Evolutionary conservation across 257 asterid species (phyloP).

Genomic region (Gynochthodes officinalis): DNA sequence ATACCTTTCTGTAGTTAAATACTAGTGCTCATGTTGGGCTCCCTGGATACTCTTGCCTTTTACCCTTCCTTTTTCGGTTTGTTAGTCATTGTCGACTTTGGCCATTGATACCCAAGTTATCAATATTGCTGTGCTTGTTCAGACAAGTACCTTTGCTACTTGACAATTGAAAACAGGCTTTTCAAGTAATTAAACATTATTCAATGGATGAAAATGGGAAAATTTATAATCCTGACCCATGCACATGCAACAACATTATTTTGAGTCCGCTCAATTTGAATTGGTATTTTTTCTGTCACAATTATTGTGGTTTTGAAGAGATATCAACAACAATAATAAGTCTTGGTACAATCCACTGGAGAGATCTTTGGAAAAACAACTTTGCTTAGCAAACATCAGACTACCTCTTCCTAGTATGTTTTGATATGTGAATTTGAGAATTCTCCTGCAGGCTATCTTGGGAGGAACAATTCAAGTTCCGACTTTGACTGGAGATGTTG

Average conservation of each 20-base stretch:
- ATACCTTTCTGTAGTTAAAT: no score
- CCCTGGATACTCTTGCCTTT: neutral
- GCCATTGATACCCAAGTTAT: neutral
- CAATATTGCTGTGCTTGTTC: neutral
- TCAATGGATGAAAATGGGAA: no score
- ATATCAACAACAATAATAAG: no score
- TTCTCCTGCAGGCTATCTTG: slow-evolving; percentile 72
- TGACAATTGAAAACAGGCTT: no score
- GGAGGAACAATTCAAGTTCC: slow-evolving; percentile 96
- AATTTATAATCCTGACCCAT: no score
- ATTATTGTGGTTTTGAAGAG: no score
- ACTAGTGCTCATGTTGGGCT: neutral
- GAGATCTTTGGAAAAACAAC: neutral
- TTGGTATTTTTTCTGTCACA: no score
- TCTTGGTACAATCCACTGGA: neutral
- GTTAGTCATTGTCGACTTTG: neutral
- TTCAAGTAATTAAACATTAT: no score
- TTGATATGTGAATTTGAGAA: neutral
- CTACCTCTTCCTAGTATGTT: neutral
- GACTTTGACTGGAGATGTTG: slow-evolving; percentile 82
- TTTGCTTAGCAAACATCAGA: neutral
- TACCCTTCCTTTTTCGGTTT: no score
- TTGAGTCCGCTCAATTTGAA: no score
- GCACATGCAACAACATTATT: no score
- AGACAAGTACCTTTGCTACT: no score